Conservation (phyloP, 1,284 basidiomycete species). For the Porogramme epimiltina region DNA sequence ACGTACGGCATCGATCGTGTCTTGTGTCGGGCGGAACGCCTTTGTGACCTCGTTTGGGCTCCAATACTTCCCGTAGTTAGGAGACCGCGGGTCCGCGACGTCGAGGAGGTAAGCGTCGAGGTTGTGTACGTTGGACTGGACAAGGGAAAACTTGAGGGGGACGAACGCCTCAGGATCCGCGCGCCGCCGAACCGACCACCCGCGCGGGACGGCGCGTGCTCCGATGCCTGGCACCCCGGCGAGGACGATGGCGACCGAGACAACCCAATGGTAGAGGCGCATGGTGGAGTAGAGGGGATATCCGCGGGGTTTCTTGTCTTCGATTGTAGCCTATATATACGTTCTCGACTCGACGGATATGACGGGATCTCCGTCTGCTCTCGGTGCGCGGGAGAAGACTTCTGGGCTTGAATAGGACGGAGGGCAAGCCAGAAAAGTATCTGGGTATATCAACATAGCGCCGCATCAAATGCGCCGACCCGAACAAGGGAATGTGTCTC, state of each 20-base stretch:
- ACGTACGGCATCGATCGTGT: slow-evolving; percentile 40
- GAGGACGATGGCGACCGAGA: background rate
- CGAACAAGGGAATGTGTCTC: too few species aligned
- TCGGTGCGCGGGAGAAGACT: too few species aligned
- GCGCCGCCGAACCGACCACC: slow-evolving; percentile 7
- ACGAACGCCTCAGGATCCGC: slow-evolving; percentile 3
- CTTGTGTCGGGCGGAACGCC: slow-evolving; percentile 43
- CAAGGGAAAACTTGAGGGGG: slow-evolving; percentile 36
- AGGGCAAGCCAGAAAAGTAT: too few species aligned
- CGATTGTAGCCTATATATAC: background rate
- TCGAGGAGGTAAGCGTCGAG: slow-evolving; percentile 43
- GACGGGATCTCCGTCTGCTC: background rate
- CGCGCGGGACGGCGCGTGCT: background rate
- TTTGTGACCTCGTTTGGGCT: slow-evolving; percentile 35
- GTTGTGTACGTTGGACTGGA: slow-evolving; percentile 43
- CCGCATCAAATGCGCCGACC: too few species aligned
- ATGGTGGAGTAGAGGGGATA: too few species aligned
- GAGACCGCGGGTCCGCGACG: slow-evolving; percentile 45
- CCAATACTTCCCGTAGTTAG: slow-evolving; percentile 46
- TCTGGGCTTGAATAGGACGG: too few species aligned
- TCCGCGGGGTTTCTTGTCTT: too few species aligned
- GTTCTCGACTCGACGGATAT: background rate
- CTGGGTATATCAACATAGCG: too few species aligned
- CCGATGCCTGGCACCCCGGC: background rate
- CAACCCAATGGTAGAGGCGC: too few species aligned